Conservation (phyloP, 208 protist species). For the Wallacemonas collosoma region DNA sequence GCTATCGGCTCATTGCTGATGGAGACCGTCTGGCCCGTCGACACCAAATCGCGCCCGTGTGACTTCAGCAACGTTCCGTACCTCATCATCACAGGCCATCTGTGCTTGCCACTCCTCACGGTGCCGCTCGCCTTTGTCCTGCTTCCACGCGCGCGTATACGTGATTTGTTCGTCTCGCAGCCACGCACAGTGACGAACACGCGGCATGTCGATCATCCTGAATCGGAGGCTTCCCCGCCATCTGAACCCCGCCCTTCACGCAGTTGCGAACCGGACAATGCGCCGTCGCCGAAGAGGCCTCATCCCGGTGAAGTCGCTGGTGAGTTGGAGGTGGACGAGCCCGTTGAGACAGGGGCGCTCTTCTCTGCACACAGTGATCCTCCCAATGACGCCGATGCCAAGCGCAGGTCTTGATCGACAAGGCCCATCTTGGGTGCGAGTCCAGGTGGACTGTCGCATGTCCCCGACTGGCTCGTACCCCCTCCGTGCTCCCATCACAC, state of each 20-base stretch:
- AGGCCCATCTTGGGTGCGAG: too few relatives aligned
- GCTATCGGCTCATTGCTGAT: slow-evolving; percentile 58
- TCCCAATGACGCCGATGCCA: neutral
- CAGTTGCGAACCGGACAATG: neutral
- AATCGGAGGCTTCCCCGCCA: neutral
- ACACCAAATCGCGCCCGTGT: slow-evolving; percentile 38
- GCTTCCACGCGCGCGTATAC: slow-evolving; percentile 53
- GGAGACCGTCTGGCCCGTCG: slow-evolving; percentile 56
- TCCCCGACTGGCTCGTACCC: too few relatives aligned
- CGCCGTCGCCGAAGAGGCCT: neutral
- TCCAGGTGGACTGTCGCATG: too few relatives aligned
- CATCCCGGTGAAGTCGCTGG: neutral
- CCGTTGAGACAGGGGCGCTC: neutral
- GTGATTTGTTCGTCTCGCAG: slow-evolving; percentile 33
- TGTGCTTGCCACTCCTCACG: slow-evolving; percentile 46
- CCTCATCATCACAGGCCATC: slow-evolving; percentile 62
- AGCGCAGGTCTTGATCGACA: neutral
- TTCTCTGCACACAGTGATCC: neutral
- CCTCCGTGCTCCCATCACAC: too few relatives aligned
- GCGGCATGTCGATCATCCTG: neutral
- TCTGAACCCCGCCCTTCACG: too few relatives aligned
- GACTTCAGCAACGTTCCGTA: slow-evolving; percentile 67
- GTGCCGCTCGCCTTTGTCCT: slow-evolving; percentile 56
- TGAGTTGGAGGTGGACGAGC: neutral
- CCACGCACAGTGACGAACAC: neutral